Evolutionary conservation across 768 basidiomycete species (phyloP).

Genomic region (Lactifluus rugatus): DNA sequence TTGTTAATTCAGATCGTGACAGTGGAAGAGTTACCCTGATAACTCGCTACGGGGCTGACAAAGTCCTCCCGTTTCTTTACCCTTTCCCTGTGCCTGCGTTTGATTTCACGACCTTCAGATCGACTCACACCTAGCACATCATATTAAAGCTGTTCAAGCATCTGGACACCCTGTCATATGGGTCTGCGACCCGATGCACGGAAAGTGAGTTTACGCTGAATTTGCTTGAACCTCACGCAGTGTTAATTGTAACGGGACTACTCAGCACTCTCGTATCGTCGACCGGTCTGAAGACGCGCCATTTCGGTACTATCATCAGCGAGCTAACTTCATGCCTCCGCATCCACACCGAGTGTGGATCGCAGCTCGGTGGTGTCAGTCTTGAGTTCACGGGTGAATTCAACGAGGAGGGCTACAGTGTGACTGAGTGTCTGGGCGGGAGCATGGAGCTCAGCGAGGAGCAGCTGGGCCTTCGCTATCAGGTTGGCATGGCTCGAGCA

Average conservation of each 20-base stretch:
- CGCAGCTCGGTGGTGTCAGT: slow-evolving; percentile 73
- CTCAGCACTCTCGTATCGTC: slow-evolving; percentile 72
- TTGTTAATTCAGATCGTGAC: slow-evolving; percentile 82
- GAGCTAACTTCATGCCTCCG: slow-evolving; percentile 77
- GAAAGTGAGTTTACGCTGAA: slow-evolving; percentile 60
- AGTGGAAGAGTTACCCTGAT: slow-evolving; percentile 81
- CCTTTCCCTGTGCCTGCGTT: neutral
- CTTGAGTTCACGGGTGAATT: slow-evolving; percentile 90
- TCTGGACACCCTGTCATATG: slow-evolving; percentile 85
- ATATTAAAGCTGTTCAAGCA: slow-evolving; percentile 71
- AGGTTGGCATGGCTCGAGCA: slow-evolving; percentile 35
- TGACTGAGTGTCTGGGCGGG: slow-evolving; percentile 94
- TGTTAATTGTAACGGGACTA: neutral
- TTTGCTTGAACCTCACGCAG: neutral
- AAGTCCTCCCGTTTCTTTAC: slow-evolving; percentile 38
- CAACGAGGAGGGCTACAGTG: slow-evolving; percentile 49
- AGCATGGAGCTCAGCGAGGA: slow-evolving; percentile 92
- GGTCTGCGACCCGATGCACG: slow-evolving; percentile 98
- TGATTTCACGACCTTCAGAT: slow-evolving; percentile 38
- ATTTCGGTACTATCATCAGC: slow-evolving; percentile 80
- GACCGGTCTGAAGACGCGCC: slow-evolving; percentile 78
- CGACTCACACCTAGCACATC: slow-evolving; percentile 59
- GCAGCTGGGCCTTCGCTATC: slow-evolving; percentile 82
- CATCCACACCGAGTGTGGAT: slow-evolving; percentile 67
- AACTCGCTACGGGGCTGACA: slow-evolving; percentile 84